Evolutionary conservation across 768 basidiomycete species (phyloP), one percentile per base, ranked within the genome.

Genomic region (Lepiota venenata): DNA sequence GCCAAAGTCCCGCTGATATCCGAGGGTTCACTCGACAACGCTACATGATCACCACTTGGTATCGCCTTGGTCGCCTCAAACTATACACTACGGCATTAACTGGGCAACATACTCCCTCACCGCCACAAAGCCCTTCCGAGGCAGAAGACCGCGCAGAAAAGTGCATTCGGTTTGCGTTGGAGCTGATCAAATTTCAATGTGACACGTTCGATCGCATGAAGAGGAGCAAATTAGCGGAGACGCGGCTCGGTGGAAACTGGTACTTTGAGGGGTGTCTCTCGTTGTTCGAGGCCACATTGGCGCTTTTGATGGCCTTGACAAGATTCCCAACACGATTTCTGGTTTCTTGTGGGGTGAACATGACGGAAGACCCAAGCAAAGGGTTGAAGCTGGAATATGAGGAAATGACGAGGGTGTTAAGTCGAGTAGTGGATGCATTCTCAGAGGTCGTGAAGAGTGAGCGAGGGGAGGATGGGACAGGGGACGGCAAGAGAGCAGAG

Each of bases 221-320:
- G 16, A 25, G 52, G 40, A 54, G 21, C 44, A 37, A 47, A 18
- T 47, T 18, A 9, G 44, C 44, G 10, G 52, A 54, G 36, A 47
- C 37, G 9, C 46, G 37, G 36, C 21, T 54, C 27, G 52, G 52
- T 4, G 45, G 38, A 7, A 54, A 54, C 55, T 77, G 74, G 74
- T 69, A 69, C 50, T 77, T 76, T 56, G 71, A 71, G 55, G 75
- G 74, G 4, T 76, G 72, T 55, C 71, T 73, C 60, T 71, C 74
- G 7, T 65, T 78, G 10, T 75, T 78, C 57, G 78, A 80, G 61
- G 76, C 74, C 25, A 70, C 74, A 14, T 71, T 81, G 50, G 74
- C 74, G 53, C 71, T 80, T 18, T 65, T 74, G 35, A 73, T 74
- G 20, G 73, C 70, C 11, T 59, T 76, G 48, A 65, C 74, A 14